Evolutionary conservation across 306 rosid species (phyloP).

Genomic region (Fragaria vesca): DNA sequence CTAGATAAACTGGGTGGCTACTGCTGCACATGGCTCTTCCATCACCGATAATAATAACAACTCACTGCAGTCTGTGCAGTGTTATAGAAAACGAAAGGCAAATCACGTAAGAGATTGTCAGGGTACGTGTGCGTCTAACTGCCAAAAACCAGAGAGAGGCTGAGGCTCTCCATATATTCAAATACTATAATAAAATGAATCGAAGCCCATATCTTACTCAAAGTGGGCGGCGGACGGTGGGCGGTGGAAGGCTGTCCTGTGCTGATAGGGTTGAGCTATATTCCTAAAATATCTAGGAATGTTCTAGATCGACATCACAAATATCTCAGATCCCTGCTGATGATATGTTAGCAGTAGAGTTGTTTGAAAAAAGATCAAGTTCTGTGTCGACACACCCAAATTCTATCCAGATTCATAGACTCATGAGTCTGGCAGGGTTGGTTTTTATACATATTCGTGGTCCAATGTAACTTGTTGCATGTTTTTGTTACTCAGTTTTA

Average conservation of each 20-base stretch:
- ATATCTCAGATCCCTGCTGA: neutral
- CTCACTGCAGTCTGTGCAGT: neutral
- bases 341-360: neutral
- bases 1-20: neutral
- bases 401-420: neutral
- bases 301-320: neutral
- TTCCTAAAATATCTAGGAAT: neutral
- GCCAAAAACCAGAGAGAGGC: neutral
- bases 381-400: neutral
- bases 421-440: neutral
- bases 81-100: neutral
- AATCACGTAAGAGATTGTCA: neutral
- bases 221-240: neutral
- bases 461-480: neutral
- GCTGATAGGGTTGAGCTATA: neutral
- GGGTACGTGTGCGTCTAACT: neutral
- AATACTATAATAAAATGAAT: neutral
- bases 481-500: too few relatives aligned
- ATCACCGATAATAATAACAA: neutral
- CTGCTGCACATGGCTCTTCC: conserved; percentile 4
- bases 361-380: neutral
- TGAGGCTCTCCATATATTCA: neutral
- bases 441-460: neutral
- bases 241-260: neutral
- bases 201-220: neutral